Base-by-base conservation (phyloP, 2,329 filamentous ascomycete species). In the Eutypella sp. region DNA sequence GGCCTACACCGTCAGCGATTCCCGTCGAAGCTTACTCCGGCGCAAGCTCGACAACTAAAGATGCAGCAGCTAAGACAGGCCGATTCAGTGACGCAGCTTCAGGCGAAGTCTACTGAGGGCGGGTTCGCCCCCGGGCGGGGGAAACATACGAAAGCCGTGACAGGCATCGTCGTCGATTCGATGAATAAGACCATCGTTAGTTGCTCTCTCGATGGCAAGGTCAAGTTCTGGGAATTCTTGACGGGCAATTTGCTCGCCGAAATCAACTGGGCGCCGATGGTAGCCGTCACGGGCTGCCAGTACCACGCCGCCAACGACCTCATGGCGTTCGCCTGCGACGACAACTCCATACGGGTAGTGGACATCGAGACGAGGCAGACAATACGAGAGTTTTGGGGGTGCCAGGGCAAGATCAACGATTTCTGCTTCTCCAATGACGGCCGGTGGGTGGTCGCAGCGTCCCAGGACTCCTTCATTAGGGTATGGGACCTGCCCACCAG, bases 201-300 rank as follows among this genome's bases (percentile, higher is more conserved):
- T 49, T 95, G 90, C 62, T 86, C 89, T 2, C 70, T 90, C 13
- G 93, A 99, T 65, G 93, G 93, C 25, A 95, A 86, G 65, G 78
- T 97, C 57, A 97, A 96, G 71, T 97, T 99, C 63, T 99, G 95
- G 95, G 88, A 95, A 54, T 95, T 99, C 52, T 67, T 82, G n/a
- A 89, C 87, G 0, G 93, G 92, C 7, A 78, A 81, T 38, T 75
- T 97, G 3, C 62, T 87, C 10, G 79, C 92, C 51, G 84, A 96
- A 60, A 81, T 97, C 42, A 83, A 91, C 63, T 95, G 90, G 86
- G 81, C 85, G 38, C 81, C 81, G 3, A 88, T 87, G 77, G 83
- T 84, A 4, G 79, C 83, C 39, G 84, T 95, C 43, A 87, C 82
- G 1, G 82, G 79, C 15, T 83, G 92, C 56, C 83, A 84, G 47